A percentile compares a stretch with the other conserved stretches of the same genome.
Conservation (phyloP, 1,284 basidiomycete species). For the Tetrapyrgos nigripes region DNA sequence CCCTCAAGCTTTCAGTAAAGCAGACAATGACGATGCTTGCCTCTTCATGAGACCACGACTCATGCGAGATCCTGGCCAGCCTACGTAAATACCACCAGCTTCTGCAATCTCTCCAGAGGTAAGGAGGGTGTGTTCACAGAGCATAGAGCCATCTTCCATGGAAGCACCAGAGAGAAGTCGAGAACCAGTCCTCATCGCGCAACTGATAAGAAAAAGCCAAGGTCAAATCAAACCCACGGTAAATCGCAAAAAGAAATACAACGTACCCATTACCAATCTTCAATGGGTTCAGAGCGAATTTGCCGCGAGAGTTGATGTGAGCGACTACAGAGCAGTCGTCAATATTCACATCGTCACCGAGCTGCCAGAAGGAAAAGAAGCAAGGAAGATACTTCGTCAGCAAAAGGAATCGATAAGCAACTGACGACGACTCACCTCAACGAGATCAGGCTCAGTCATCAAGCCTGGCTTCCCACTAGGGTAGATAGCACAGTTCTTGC, state of each 20-base stretch:
- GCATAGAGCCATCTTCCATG: constrained; percentile 53
- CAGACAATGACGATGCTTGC: not conserved
- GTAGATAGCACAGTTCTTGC: constrained; percentile 44
- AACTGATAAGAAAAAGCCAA: constrained; percentile 29
- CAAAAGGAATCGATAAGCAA: not conserved
- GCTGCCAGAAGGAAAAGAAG: constrained; percentile 28
- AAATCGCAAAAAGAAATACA: not conserved
- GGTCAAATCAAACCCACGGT: too few relatives aligned
- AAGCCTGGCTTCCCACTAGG: constrained; percentile 44
- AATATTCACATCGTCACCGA: constrained; percentile 46
- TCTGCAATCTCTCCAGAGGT: constrained; percentile 54
- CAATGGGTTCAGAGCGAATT: constrained; percentile 47
- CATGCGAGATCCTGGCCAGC: constrained; percentile 42
- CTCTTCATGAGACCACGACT: not conserved
- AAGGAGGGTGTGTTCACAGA: constrained; percentile 52
- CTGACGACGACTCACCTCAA: constrained; percentile 34
- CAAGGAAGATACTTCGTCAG: constrained; percentile 4
- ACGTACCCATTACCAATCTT: constrained; percentile 45
- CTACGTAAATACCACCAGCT: constrained; percentile 41
- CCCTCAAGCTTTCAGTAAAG: not conserved
- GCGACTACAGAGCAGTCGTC: constrained; percentile 53
- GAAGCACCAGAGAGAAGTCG: constrained; percentile 54
- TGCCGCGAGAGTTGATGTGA: constrained; percentile 52
- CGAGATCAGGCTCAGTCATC: constrained; percentile 52
- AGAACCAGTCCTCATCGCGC: constrained; percentile 48